Evolutionary conservation across 192 early-diverging fungal genomes (phyloP), one percentile per base, ranked within the genome.

Genomic region (Coemansia sp.): DNA sequence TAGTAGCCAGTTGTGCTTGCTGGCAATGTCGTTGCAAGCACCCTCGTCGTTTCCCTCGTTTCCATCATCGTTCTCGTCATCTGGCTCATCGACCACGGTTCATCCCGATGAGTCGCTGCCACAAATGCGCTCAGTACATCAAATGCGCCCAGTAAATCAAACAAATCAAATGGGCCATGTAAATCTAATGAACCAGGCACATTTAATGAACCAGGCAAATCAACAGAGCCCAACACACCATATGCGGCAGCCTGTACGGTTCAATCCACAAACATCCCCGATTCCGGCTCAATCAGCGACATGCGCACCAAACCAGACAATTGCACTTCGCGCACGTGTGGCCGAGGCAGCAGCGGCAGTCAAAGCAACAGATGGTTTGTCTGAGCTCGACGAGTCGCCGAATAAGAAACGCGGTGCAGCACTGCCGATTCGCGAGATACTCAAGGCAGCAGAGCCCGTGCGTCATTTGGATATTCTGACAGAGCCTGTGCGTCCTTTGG

Each of bases 171-270:
- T 32, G 32, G 32, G 32, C 5, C 32, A 32, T 32, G 32, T 32
- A 32, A 32, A 32, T 32, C 32, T 32, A 32, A 32, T 32, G 32
- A 32, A 1, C 32, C 32, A 32, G 32, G 6, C 6, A 7, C 5
- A 32, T 32, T 6, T 32, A 32, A 32, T 32, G 32, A 32, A 9
- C 54, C 53, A 21, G 29, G 5, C 39, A 15, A 41, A 17, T 23
- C 63, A 45, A 54, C 52, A 57, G 19, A 32, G 35, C 12, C 69
- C 59, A 57, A 27, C 38, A 39, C 57, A 32, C 47, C 50, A 48
- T 43, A 45, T 64, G 35, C 64, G 62, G 10, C 51, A 57, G 55
- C 73, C 73, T 3, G 27, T 75, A 8, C 62, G 73, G 23, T 75
- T 75, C 35, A 75, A 64, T 47, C 62, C 56, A 29, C 54, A 35